Conservation (phyloP, 257 asterid genomes). For the Solanum bulbocastanum region DNA sequence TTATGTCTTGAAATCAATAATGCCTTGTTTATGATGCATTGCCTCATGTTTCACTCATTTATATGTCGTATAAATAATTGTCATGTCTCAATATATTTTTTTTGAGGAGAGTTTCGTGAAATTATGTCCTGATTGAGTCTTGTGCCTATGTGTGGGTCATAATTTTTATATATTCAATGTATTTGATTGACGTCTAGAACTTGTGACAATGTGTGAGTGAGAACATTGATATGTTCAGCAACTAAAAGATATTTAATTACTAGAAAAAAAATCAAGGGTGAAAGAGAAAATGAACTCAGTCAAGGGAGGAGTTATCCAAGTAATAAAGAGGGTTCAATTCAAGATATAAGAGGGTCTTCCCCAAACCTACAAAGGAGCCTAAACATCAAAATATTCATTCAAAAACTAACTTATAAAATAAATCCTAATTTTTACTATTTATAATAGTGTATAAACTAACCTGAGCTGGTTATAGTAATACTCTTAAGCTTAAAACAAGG, state of each 20-base stretch:
- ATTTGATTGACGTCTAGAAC: not conserved
- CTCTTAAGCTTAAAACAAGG: not conserved
- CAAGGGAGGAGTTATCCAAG: not conserved
- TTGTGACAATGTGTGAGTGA: not conserved
- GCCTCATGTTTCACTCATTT: not conserved
- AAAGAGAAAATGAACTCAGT: not conserved
- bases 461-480: not conserved
- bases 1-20: not conserved
- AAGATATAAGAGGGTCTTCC: not conserved
- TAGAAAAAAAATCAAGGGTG: not conserved
- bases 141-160: not conserved
- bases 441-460: not conserved
- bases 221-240: no score
- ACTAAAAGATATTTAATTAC: not conserved
- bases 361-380: not conserved
- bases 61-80: not conserved
- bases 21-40: not conserved
- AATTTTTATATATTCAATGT: not conserved
- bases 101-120: not conserved
- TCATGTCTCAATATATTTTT: not conserved
- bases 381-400: not conserved
- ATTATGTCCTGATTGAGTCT: not conserved
- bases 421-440: no score
- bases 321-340: not conserved
- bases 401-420: not conserved